phyloP scores from a whole-genome alignment of 2,329 filamentous ascomycete species.

The Chalaropsis ovoidea region DNA sequence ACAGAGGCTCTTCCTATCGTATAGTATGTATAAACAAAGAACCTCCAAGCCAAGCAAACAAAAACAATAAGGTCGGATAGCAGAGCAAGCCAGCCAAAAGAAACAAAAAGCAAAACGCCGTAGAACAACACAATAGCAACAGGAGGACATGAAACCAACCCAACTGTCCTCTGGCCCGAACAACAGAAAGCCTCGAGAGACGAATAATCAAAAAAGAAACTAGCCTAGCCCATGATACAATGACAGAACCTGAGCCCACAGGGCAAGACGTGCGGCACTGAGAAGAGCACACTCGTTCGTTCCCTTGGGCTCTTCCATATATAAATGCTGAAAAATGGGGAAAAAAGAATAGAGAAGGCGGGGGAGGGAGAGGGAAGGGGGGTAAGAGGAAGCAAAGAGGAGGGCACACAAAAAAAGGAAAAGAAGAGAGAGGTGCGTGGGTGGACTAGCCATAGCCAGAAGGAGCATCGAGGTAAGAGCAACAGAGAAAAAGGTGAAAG shows the following conservation, averaged over 20 bases:
- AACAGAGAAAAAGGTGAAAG: too few relatives aligned
- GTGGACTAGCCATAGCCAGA: background rate
- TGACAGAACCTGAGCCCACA: background rate
- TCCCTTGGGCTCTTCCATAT: background rate
- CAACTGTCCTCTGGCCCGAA: background rate
- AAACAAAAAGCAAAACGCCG: slow-evolving; percentile 18
- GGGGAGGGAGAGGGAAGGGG: too few relatives aligned
- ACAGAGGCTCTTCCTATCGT: background rate
- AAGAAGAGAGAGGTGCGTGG: background rate
- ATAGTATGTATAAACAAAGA: slow-evolving; percentile 9
- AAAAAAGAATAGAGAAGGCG: background rate
- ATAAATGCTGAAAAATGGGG: background rate
- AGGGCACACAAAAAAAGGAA: background rate
- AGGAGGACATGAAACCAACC: background rate
- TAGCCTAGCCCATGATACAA: background rate
- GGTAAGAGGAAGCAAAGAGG: background rate
- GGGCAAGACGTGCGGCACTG: background rate
- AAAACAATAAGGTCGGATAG: background rate
- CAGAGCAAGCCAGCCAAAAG: slow-evolving; percentile 3
- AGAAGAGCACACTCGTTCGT: background rate
- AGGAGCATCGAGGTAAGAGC: too few relatives aligned
- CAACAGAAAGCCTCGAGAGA: background rate
- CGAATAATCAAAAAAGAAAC: background rate
- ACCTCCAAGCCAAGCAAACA: background rate
- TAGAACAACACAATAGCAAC: slow-evolving; percentile 1